Evolutionary conservation across 345 rosid genomes (phyloP).

Genomic region (Pugionium cornutum): DNA sequence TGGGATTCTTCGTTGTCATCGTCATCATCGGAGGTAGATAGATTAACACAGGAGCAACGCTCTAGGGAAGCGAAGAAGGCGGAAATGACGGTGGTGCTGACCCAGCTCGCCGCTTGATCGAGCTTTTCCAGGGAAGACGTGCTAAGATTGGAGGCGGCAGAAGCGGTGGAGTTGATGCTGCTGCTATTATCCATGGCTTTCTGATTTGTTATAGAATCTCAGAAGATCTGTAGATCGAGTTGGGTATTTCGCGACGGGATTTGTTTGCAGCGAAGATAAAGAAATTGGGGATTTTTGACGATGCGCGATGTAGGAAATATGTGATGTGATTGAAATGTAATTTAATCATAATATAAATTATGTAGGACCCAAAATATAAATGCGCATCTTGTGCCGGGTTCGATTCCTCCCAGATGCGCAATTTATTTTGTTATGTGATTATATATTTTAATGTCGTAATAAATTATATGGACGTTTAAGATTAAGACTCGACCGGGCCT

Average conservation of each 20-base stretch:
- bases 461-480: too few species aligned
- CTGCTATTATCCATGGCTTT: slow-evolving; percentile 39
- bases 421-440: too few species aligned
- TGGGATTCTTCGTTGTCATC: slow-evolving; percentile 52
- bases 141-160: slow-evolving; percentile 37
- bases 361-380: too few species aligned
- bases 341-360: too few species aligned
- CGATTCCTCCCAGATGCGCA: too few species aligned
- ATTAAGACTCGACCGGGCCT: too few species aligned
- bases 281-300: too few species aligned
- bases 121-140: slow-evolving; percentile 51
- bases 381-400: too few species aligned
- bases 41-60: slow-evolving; percentile 86
- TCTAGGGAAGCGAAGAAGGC: slow-evolving; percentile 90
- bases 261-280: too few species aligned
- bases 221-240: slow-evolving; percentile 16
- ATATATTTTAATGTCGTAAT: too few species aligned
- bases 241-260: slow-evolving; percentile 2
- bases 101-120: slow-evolving; percentile 65
- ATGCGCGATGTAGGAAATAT: too few species aligned
- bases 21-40: slow-evolving; percentile 69
- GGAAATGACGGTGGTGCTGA: slow-evolving; percentile 67
- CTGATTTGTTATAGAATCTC: slow-evolving; percentile 9
- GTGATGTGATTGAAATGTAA: too few species aligned
- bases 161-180: slow-evolving; percentile 40